Conservation (phyloP, 1,284 basidiomycete genomes). For the Neonothopanus nambi region DNA sequence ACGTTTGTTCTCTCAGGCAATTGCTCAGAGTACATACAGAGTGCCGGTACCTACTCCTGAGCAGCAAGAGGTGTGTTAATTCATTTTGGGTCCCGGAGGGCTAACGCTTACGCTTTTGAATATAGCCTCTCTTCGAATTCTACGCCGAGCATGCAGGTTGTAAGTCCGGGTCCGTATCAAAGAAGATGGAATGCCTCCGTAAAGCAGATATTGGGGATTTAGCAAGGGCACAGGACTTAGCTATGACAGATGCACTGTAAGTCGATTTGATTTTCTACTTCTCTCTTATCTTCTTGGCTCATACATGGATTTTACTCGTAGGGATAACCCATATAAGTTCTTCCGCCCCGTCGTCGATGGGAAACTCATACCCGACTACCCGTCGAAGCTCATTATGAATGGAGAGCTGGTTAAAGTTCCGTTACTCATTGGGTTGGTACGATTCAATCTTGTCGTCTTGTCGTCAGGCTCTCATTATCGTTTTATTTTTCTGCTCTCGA, state of each 20-base stretch:
- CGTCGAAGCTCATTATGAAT: constrained; percentile 42
- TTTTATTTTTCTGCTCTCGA: too few relatives aligned
- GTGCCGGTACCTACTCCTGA: constrained; percentile 47
- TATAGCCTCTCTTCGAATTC: constrained; percentile 50
- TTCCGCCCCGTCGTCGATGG: constrained; percentile 50
- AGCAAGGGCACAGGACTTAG: constrained; percentile 50
- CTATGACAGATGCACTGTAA: constrained; percentile 2
- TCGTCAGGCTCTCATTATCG: neutral
- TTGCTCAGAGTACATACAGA: constrained; percentile 59
- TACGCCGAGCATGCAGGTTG: constrained; percentile 51
- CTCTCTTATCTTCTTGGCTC: constrained; percentile 28
- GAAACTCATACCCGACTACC: constrained; percentile 45
- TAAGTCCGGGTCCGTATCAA: constrained; percentile 32
- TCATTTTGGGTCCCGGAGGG: neutral
- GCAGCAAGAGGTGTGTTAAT: constrained; percentile 43
- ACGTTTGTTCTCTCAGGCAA: constrained; percentile 48
- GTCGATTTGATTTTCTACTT: neutral
- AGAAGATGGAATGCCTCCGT: constrained; percentile 47
- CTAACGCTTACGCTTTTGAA: neutral
- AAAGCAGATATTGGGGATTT: constrained; percentile 47
- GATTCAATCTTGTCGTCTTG: neutral
- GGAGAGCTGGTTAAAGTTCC: constrained; percentile 49
- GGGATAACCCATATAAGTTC: constrained; percentile 37
- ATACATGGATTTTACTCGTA: constrained; percentile 13
- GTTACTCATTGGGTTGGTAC: constrained; percentile 54